Base-by-base conservation (phyloP, 208 protist genomes). In the Crithidia fasciculata region DNA sequence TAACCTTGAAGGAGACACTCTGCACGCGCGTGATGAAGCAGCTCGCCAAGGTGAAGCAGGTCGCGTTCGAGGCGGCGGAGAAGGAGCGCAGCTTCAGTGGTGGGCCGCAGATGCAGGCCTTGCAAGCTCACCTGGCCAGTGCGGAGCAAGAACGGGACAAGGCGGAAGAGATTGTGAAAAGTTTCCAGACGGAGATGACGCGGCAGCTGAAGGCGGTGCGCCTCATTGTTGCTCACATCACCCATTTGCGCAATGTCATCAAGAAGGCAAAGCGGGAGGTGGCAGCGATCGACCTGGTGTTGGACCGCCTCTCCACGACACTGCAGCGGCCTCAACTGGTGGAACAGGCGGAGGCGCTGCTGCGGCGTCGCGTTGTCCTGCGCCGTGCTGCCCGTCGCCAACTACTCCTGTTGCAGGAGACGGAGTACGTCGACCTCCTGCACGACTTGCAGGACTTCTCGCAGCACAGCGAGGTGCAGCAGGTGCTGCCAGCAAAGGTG, bases 171-270 rank as follows among this genome's bases (percentile, higher is more conserved):
- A 73, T 79, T 36, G 58, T 79, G 39, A 44, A 49, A 9, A 19
- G 18, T 12, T 74, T 63, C 28, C 74, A 79, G 40, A 61, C 59
- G 13, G 74, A 79, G 68, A 79, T 79, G 74, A 70, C 61, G 10
- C 74, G 74, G 12, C 66, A 74, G 61, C 61, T 79, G 10, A 74
- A 74, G 40, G 57, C 19, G 1, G 74, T 79, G 54, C 66, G 74
- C 8, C 57, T 73, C 12, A 55, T 79, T 13, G 61, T 79, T 9
- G 67, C 74, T 2, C 64, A 79, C 55, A 72, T 69, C 53, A 79
- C 74, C 5, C 74, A 79, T 44, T 58, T 79, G 19, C 59, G 74
- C 43, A 40, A 58, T 16, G 47, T 74, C 16, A 43, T 65, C 18
- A 79, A 59, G 45, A 79, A 79, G 9, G 56, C 61, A 12, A 65